Conservation (phyloP, 139 green algal genomes). For the Zygnema circumcarinatum region DNA sequence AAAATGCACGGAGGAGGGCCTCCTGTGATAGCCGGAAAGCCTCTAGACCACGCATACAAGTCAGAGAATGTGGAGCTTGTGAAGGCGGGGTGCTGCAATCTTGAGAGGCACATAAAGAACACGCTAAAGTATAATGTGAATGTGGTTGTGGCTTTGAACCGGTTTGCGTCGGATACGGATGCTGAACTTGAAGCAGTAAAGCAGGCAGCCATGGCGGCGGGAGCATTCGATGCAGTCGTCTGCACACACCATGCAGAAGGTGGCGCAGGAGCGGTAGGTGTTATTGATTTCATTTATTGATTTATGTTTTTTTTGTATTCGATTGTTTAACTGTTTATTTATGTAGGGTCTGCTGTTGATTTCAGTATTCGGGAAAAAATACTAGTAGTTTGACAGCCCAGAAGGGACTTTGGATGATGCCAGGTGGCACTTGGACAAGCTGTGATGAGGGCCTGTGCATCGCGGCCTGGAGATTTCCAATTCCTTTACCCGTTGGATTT, state of each 20-base stretch:
- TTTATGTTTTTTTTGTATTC: no score
- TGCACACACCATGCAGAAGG: conserved; percentile 88
- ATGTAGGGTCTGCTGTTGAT: neutral
- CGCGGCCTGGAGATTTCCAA: conserved; percentile 74
- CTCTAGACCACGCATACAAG: conserved; percentile 90
- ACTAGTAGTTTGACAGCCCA: no score
- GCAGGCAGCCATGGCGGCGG: conserved; percentile 65
- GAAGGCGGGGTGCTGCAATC: conserved; percentile 54
- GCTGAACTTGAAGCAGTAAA: conserved; percentile 74
- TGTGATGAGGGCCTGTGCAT: conserved; percentile 78
- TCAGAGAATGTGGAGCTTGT: conserved; percentile 89
- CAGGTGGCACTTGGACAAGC: conserved; percentile 81
- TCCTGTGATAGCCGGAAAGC: conserved; percentile 72
- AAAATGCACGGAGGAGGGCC: conserved; percentile 80
- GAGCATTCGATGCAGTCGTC: conserved; percentile 84
- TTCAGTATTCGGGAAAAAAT: no score
- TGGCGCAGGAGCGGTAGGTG: conserved; percentile 77
- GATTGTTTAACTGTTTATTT: no score
- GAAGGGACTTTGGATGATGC: neutral
- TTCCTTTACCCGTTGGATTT: conserved; percentile 85
- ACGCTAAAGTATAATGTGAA: conserved; percentile 83
- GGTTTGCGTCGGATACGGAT: conserved; percentile 64
- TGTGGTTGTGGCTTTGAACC: conserved; percentile 95
- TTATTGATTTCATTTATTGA: neutral
- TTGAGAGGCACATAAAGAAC: conserved; percentile 89